Percentiles rank a stretch among this genome's conserved stretches.
These are phyloP conservation scores for Venturia aucupariae DNA, from an alignment of 2,329 filamentous ascomycete species.

Conservation along the genomic window DNA sequence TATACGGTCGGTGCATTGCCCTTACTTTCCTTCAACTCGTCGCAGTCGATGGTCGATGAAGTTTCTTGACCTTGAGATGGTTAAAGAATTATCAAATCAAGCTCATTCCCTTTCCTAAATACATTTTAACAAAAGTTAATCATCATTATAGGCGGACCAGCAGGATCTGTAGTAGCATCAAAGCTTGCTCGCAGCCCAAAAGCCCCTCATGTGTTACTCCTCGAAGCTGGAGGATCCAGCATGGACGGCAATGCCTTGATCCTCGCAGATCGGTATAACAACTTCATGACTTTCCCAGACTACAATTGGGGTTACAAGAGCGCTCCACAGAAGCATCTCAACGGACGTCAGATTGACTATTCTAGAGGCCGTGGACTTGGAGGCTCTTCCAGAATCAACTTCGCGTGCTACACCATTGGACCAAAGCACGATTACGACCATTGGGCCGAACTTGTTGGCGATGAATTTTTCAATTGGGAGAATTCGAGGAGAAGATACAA, in stretches of 20 bases:
- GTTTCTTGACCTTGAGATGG: neutral
- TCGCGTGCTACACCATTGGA: conserved; percentile 32
- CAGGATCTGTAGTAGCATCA: conserved; percentile 12
- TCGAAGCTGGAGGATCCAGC: conserved; percentile 14
- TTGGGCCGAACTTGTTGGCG: conserved; percentile 48
- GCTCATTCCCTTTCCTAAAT: neutral
- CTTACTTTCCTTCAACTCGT: neutral
- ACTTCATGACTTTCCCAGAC: conserved; percentile 36
- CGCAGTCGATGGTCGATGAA: neutral
- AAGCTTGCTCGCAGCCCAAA: conserved; percentile 11
- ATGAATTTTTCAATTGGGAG: conserved; percentile 48
- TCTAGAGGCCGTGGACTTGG: conserved; percentile 40
- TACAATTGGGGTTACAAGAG: conserved; percentile 44
- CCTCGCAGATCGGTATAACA: conserved; percentile 47
- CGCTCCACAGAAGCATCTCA: conserved; percentile 28
- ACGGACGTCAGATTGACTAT: conserved; percentile 31
- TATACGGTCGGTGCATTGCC: neutral
- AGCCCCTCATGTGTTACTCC: conserved; percentile 14
- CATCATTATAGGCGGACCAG: conserved; percentile 12
- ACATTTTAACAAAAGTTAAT: neutral
- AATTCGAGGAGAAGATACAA: conserved; percentile 43
- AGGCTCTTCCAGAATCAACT: conserved; percentile 36
- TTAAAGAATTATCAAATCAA: neutral
- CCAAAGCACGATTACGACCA: conserved; percentile 52
- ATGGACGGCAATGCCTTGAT: conserved; percentile 21